These are phyloP conservation scores for Hypoxylon sp. DNA, from an alignment of 2,329 filamentous ascomycete genomes.

Conservation along the genomic window DNA sequence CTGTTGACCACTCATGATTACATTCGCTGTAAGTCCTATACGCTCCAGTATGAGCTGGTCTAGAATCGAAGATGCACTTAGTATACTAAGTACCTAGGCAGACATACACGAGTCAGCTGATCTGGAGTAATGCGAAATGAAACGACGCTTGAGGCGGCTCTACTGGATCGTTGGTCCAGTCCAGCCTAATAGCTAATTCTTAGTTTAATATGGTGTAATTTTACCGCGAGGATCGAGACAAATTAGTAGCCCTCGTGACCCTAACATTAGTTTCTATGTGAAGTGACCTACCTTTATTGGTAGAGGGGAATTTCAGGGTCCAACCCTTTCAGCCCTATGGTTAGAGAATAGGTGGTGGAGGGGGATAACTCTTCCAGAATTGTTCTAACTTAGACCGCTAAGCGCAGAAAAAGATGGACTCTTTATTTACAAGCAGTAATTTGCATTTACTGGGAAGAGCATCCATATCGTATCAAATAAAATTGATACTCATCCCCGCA, in stretches of 20 bases:
- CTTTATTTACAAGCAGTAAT: neutral
- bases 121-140: conserved; percentile 12
- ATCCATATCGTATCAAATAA: conserved; percentile 2
- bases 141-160: conserved; percentile 6
- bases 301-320: conserved; percentile 30
- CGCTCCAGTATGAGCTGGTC: conserved; percentile 15
- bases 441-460: conserved; percentile 3
- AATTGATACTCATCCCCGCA: conserved; percentile 3
- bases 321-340: conserved; percentile 33
- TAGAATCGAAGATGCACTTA: conserved; percentile 11
- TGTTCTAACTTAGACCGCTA: conserved; percentile 10
- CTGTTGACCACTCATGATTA: neutral
- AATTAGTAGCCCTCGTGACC: conserved; percentile 32
- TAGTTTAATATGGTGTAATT: conserved; percentile 13
- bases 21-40: conserved; percentile 12
- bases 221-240: conserved; percentile 26
- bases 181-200: neutral
- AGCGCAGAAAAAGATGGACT: neutral
- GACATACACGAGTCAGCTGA: conserved; percentile 16
- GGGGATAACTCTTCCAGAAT: conserved; percentile 24
- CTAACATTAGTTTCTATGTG: conserved; percentile 14
- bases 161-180: conserved; percentile 8
- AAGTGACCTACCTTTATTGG: conserved; percentile 14
- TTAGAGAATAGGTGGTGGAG: conserved; percentile 18
- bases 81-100: neutral